Evolutionary conservation across 257 asterid genomes (phyloP).

Genomic region (Scutellaria baicalensis): DNA sequence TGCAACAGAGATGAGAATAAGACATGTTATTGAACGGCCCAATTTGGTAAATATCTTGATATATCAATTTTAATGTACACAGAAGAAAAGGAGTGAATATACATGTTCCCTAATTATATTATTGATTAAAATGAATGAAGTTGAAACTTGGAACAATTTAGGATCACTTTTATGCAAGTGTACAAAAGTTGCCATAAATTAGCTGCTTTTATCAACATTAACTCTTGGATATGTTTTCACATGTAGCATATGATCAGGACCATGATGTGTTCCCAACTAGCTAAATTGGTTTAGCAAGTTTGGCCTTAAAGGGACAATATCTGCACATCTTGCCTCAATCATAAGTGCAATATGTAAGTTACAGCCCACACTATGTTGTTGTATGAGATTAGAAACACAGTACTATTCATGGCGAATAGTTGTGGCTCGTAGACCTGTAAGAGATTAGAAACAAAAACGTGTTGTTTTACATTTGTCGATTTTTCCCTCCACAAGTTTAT

Average conservation of each 20-base stretch:
- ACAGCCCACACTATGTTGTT: neutral
- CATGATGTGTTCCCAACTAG: neutral
- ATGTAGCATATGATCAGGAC: neutral
- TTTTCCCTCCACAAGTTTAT: conserved; percentile 34
- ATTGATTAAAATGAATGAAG: too few species aligned
- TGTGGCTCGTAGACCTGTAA: conserved; percentile 13
- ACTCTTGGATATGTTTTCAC: conserved; percentile 1
- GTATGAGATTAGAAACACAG: neutral
- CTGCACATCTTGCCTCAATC: neutral
- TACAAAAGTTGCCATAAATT: neutral
- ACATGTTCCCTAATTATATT: too few species aligned
- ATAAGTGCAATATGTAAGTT: neutral
- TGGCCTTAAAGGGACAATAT: neutral
- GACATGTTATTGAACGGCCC: neutral
- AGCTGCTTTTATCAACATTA: neutral
- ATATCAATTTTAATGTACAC: neutral
- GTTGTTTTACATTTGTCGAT: conserved; percentile 45
- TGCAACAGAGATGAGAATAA: neutral
- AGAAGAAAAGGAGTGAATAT: too few species aligned
- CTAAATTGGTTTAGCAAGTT: neutral
- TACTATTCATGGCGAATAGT: neutral
- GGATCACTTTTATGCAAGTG: neutral
- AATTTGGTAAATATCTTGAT: conserved; percentile 4
- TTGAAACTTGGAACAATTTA: neutral
- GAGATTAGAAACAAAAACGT: conserved; percentile 33